A percentile compares a stretch with the other conserved stretches of the same genome.
phyloP scores from a whole-genome alignment of 305 asterid species.

The Lippia alba region DNA sequence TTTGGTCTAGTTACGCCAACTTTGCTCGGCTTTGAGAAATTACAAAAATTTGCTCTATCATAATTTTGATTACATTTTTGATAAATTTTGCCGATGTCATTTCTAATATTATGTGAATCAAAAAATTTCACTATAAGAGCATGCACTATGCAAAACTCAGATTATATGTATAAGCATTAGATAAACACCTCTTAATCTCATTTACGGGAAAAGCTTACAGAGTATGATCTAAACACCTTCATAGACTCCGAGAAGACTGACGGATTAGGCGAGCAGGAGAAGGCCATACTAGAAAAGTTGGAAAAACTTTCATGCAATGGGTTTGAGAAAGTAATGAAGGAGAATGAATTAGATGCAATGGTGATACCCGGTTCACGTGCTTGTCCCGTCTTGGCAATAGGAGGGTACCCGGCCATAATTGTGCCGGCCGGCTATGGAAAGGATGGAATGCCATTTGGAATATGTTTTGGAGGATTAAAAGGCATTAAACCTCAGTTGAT shows the following conservation, averaged over 20 bases:
- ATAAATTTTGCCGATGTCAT: no score
- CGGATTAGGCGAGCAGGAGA: slow-evolving; percentile 56
- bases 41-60: no score
- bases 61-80: no score
- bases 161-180: no score
- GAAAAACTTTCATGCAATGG: slow-evolving; percentile 44
- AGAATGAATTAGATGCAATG: slow-evolving; percentile 60
- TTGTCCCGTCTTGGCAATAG: slow-evolving; percentile 54
- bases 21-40: no score
- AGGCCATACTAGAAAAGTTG: slow-evolving; percentile 50
- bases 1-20: no score
- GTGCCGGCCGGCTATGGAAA: slow-evolving; percentile 68
- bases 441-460: slow-evolving; percentile 65
- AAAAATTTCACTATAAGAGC: no score
- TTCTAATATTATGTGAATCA: no score
- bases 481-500: slow-evolving; percentile 60
- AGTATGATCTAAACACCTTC: slow-evolving; percentile 53
- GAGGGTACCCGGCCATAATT: slow-evolving; percentile 65
- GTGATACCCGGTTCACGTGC: slow-evolving; percentile 55
- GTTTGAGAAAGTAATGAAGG: slow-evolving; percentile 57
- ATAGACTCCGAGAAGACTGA: slow-evolving; percentile 58
- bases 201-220: slow-evolving; percentile 57
- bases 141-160: no score
- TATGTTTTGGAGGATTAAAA: slow-evolving; percentile 61
- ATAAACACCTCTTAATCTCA: no score